Conservation (phyloP, 306 rosid genomes). For the Vachellia collinsii region DNA sequence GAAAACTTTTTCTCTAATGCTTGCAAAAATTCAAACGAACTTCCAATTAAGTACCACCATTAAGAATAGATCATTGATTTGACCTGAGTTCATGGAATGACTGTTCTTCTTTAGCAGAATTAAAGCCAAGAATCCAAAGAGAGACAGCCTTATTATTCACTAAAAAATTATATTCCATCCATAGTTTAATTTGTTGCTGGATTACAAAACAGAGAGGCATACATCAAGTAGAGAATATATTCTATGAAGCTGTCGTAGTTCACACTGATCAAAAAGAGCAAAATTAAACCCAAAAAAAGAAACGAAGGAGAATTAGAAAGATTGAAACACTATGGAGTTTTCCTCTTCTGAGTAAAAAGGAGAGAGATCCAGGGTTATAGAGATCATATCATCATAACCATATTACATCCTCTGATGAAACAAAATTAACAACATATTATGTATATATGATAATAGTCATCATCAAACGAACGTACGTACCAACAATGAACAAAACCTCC, state of each 20-base stretch:
- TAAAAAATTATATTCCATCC: neutral
- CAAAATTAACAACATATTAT: conserved; percentile 35
- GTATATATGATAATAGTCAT: neutral
- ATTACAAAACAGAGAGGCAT: neutral
- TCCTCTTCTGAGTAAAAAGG: conserved; percentile 6
- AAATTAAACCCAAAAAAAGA: neutral
- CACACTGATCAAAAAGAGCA: conserved; percentile 30
- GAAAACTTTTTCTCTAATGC: neutral
- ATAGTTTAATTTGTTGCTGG: neutral
- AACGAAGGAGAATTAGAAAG: neutral
- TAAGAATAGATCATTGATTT: neutral
- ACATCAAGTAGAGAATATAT: neutral
- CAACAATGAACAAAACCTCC: conserved; percentile 42
- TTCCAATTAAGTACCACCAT: neutral
- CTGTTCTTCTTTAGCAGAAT: neutral
- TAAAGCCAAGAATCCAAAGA: neutral
- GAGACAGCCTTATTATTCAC: neutral
- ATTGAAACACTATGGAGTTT: neutral
- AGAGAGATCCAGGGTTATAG: conserved; percentile 28
- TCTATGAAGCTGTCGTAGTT: conserved; percentile 5
- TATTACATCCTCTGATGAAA: conserved; percentile 25
- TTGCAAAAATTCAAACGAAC: neutral
- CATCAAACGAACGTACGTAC: conserved; percentile 27
- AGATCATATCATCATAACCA: conserved; percentile 26
- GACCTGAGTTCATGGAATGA: conserved; percentile 4